Percentiles rank a stretch among this genome's conserved stretches.
These are phyloP conservation scores for Sugiyamaella boreocaroliniensis DNA, from an alignment of 805 yeast genomes.

Conservation along the genomic window DNA sequence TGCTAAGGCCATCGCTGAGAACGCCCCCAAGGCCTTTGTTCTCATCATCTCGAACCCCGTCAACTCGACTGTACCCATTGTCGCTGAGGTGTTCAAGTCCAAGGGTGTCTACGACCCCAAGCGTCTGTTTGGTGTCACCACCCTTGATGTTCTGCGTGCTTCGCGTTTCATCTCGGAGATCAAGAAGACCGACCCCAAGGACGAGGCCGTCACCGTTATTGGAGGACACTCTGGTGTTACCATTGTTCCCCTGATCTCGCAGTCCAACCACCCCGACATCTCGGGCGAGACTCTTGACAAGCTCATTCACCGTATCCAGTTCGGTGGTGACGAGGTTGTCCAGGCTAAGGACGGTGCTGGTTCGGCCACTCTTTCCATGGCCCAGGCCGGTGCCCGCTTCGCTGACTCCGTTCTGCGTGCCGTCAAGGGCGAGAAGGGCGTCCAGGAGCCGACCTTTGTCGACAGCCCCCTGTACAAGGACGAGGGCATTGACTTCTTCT, in stretches of 20 bases:
- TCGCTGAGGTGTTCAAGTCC: slow-evolving; percentile 81
- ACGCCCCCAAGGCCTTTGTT: slow-evolving; percentile 77
- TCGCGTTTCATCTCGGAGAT: slow-evolving; percentile 74
- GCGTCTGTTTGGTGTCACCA: slow-evolving; percentile 93
- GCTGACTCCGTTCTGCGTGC: slow-evolving; percentile 46
- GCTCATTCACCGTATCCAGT: slow-evolving; percentile 82
- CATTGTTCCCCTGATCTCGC: slow-evolving; percentile 88
- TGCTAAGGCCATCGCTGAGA: slow-evolving; percentile 76
- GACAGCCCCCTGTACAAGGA: slow-evolving; percentile 70
- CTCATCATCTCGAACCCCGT: slow-evolving; percentile 90
- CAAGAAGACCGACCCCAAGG: slow-evolving; percentile 64
- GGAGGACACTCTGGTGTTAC: slow-evolving; percentile 98
- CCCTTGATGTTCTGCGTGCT: slow-evolving; percentile 85
- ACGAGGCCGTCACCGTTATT: slow-evolving; percentile 77
- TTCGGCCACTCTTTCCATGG: slow-evolving; percentile 90
- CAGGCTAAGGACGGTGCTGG: slow-evolving; percentile 93
- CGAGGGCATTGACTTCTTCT: slow-evolving; percentile 96
- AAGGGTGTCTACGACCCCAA: slow-evolving; percentile 86
- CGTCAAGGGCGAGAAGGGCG: slow-evolving; percentile 39
- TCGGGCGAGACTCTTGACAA: slow-evolving; percentile 59
- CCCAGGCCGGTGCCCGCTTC: slow-evolving; percentile 82
- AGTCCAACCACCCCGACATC: slow-evolving; percentile 55
- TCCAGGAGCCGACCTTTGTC: slow-evolving; percentile 50
- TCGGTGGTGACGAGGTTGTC: slow-evolving; percentile 94
- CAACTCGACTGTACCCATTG: slow-evolving; percentile 95